Base-by-base conservation (phyloP, 768 basidiomycete species). In the Crassisporium funariophilum region DNA sequence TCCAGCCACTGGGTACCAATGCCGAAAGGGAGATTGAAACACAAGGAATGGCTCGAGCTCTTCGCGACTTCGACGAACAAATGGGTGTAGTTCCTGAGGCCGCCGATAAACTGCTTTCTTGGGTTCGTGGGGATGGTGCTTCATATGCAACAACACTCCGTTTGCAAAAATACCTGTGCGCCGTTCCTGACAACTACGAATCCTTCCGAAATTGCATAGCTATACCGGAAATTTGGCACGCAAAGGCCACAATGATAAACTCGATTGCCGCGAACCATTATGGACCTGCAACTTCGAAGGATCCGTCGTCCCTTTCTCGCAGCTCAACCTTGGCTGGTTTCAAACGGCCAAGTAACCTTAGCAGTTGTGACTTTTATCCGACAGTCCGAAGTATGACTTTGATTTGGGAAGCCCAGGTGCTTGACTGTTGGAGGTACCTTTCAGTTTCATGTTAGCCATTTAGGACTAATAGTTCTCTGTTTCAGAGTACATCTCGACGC, bases 1-100 rank as follows among this genome's bases (percentile, higher is more conserved):
- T 61, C 5, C 55, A 57, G 33, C 53, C 55, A 16, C 55, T 61
- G 7, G 52, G 57, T 15, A 59, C 57, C n/a, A 62, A 62, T 43
- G 53, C 43, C 1, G 54, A 62, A 35, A 23, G 41, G 21, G 56
- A 62, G 44, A 51, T 46, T 2, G 56, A 59, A 35, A 62, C 54
- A 4, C 51, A 49, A 24, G 58, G 60, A 5, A 62, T 62, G 60
- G 46, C 47, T 35, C 50, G 50, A 17, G 49, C 47, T 15, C 23
- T 49, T 16, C 3, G 16, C 13, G 47, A 49, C 33, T 49, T 49
- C 12, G 41, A 49, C 52, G 10, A 39, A 21, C 58, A 62, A 31
- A 55, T 59, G 51, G 60, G 57, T 5, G 36, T 58, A 19, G 52
- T 41, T n/a, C 38, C 57, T 4, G 41, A 50, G 13, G 54, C 54